These are phyloP conservation scores for Cryptococcus sp. DNA, from an alignment of 1,284 basidiomycete genomes.

Conservation along the genomic window DNA sequence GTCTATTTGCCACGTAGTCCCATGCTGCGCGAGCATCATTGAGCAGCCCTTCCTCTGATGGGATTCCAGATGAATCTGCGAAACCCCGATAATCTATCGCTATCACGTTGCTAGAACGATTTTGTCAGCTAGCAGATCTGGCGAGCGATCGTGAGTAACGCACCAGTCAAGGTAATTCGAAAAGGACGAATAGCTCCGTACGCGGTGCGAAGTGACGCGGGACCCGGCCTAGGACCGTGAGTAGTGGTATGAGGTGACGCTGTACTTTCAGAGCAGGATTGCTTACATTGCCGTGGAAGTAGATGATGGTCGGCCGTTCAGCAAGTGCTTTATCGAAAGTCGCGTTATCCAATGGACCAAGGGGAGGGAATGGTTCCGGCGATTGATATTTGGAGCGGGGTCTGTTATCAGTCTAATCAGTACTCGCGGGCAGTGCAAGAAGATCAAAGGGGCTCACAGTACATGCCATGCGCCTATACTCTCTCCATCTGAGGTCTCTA, in stretches of 20 bases:
- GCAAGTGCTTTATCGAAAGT: slow-evolving; percentile 59
- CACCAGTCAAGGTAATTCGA: slow-evolving; percentile 38
- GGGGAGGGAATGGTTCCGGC: slow-evolving; percentile 23
- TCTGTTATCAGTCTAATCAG: slow-evolving; percentile 17
- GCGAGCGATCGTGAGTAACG: not conserved
- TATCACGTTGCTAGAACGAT: slow-evolving; percentile 64
- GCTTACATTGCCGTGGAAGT: slow-evolving; percentile 81
- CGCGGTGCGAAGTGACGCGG: slow-evolving; percentile 32
- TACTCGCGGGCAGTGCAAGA: not conserved
- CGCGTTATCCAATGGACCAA: slow-evolving; percentile 20
- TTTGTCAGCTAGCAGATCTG: not conserved
- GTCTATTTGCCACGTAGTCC: slow-evolving; percentile 52
- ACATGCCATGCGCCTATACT: slow-evolving; percentile 87
- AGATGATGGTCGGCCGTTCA: slow-evolving; percentile 72
- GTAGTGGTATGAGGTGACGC: not conserved
- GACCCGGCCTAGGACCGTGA: slow-evolving; percentile 32
- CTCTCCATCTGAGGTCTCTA: slow-evolving; percentile 74
- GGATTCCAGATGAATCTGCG: slow-evolving; percentile 77
- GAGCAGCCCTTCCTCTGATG: slow-evolving; percentile 71
- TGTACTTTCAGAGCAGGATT: too few relatives aligned
- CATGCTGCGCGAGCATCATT: slow-evolving; percentile 77
- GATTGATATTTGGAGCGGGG: slow-evolving; percentile 30
- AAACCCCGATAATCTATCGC: slow-evolving; percentile 92
- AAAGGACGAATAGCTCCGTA: slow-evolving; percentile 35
- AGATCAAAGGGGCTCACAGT: slow-evolving; percentile 58